Evolutionary conservation across 2,329 filamentous ascomycete species (phyloP).

Genomic region (Aplosporella prunicola): DNA sequence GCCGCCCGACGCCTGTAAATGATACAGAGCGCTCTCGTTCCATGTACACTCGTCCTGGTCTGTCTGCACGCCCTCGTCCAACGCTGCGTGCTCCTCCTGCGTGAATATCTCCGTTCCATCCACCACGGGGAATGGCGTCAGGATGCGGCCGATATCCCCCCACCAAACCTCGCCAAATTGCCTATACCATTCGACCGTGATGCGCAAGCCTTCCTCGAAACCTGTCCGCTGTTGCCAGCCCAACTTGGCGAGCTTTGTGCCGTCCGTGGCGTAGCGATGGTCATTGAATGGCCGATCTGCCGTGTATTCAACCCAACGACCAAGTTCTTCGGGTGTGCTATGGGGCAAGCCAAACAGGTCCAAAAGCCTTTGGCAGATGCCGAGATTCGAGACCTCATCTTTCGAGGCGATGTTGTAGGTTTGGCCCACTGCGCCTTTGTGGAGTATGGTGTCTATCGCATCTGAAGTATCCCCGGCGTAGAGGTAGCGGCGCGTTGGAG

Average conservation of each 20-base stretch:
- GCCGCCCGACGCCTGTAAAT: constrained; percentile 15
- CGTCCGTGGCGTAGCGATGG: constrained; percentile 30
- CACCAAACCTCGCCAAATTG: constrained; percentile 32
- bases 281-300: constrained; percentile 59
- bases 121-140: constrained; percentile 30
- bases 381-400: constrained; percentile 67
- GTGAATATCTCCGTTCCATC: constrained; percentile 32
- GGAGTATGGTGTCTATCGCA: constrained; percentile 74
- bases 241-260: constrained; percentile 27
- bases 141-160: constrained; percentile 30
- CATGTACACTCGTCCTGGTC: constrained; percentile 17
- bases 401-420: constrained; percentile 75
- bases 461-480: constrained; percentile 73
- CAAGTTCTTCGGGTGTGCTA: constrained; percentile 37
- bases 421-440: constrained; percentile 63
- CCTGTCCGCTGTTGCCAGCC: constrained; percentile 28
- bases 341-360: constrained; percentile 47
- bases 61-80: constrained; percentile 12
- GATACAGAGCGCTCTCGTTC: constrained; percentile 20
- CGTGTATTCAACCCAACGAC: constrained; percentile 62
- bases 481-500: constrained; percentile 64
- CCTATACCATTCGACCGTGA: constrained; percentile 31
- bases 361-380: constrained; percentile 57
- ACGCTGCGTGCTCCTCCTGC: constrained; percentile 29
- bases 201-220: constrained; percentile 27